A percentile compares a stretch with the other conserved stretches of the same genome.
phyloP scores from a whole-genome alignment of 2,329 filamentous ascomycete species.

The Zymoseptoria tritici region DNA sequence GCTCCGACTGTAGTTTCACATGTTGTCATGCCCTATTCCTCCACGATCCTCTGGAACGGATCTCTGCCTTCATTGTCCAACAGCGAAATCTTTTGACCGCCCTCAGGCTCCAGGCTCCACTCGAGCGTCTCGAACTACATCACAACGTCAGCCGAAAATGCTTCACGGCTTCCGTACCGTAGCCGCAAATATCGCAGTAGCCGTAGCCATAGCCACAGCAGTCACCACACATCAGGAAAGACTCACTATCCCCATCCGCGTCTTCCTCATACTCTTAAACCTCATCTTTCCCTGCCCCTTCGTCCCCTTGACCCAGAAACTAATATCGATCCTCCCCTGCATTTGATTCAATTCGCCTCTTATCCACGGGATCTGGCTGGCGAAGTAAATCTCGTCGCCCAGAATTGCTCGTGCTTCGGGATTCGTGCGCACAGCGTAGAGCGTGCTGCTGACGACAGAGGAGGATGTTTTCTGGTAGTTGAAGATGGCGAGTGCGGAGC shows the following conservation, averaged over 20 bases:
- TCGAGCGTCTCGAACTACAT: slow-evolving; percentile 73
- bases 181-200: neutral
- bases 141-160: neutral
- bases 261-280: slow-evolving; percentile 68
- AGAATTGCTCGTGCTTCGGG: slow-evolving; percentile 65
- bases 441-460: slow-evolving; percentile 69
- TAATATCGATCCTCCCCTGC: slow-evolving; percentile 81
- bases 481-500: slow-evolving; percentile 80
- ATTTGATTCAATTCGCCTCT: slow-evolving; percentile 77
- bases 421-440: slow-evolving; percentile 86
- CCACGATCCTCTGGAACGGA: slow-evolving; percentile 48
- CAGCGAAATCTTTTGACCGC: slow-evolving; percentile 64
- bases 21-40: slow-evolving; percentile 1
- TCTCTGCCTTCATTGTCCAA: slow-evolving; percentile 56
- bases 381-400: slow-evolving; percentile 59
- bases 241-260: slow-evolving; percentile 53
- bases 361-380: slow-evolving; percentile 43
- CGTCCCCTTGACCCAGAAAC: slow-evolving; percentile 78
- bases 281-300: slow-evolving; percentile 64
- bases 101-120: slow-evolving; percentile 72
- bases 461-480: slow-evolving; percentile 97
- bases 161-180: neutral
- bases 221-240: neutral
- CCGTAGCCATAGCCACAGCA: neutral
- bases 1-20: neutral